Evolutionary conservation across 1,284 basidiomycete species (phyloP).

Genomic region (Austroboletus olivaceoglutinosus): DNA sequence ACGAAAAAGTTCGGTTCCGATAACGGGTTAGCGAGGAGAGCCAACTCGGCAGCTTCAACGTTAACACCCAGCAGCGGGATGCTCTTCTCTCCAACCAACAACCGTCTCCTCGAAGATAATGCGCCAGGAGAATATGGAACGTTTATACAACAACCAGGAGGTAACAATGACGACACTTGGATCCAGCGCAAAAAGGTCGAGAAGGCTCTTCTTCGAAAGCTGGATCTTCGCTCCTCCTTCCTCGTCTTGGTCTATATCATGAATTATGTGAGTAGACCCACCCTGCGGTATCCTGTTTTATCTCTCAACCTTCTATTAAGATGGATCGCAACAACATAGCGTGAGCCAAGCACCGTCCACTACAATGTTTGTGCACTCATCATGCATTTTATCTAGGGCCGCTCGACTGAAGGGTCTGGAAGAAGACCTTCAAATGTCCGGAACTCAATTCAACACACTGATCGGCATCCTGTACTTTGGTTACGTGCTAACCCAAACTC

Average conservation of each 20-base stretch:
- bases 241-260: conserved; percentile 66
- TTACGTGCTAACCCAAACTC: conserved; percentile 79
- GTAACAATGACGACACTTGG: conserved; percentile 26
- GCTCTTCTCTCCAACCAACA: not conserved
- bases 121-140: conserved; percentile 9
- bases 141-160: not conserved
- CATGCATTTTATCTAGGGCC: conserved; percentile 41
- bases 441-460: conserved; percentile 66
- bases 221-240: conserved; percentile 65
- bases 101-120: not conserved
- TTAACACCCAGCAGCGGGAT: not conserved
- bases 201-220: conserved; percentile 53
- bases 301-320: conserved; percentile 25
- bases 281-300: not conserved
- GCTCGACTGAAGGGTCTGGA: conserved; percentile 71
- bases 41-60: too few relatives aligned
- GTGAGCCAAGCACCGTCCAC: conserved; percentile 30
- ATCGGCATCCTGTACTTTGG: conserved; percentile 76
- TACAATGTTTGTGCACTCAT: not conserved
- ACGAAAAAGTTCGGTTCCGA: too few relatives aligned
- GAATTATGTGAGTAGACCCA: conserved; percentile 50
- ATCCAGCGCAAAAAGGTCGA: conserved; percentile 42
- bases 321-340: conserved; percentile 69
- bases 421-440: conserved; percentile 60
- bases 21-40: too few relatives aligned